Conservation (phyloP, 371 early-diverging fungal species). For the Amoeboaphelidium protococcarum region DNA sequence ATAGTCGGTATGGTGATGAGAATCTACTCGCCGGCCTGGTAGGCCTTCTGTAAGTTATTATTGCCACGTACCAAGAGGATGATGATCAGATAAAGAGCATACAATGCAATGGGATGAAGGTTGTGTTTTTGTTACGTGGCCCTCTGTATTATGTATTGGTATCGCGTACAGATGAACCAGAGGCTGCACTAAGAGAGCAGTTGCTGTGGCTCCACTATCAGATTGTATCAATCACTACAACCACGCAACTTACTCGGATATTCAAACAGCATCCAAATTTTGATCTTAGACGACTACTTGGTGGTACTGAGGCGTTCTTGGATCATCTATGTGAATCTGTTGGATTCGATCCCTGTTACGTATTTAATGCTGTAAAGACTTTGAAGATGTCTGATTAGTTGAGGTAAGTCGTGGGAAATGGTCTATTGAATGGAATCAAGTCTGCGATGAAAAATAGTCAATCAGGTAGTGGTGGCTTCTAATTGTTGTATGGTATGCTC, state of each 20-base stretch:
- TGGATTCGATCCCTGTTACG: neutral
- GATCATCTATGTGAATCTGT: neutral
- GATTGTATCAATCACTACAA: neutral
- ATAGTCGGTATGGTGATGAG: neutral
- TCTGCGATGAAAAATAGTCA: no score
- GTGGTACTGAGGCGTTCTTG: neutral
- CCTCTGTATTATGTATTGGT: neutral
- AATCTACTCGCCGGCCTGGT: neutral
- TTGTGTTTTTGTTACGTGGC: neutral
- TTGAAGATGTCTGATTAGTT: neutral
- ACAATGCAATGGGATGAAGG: neutral
- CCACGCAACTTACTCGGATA: neutral
- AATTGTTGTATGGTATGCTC: neutral
- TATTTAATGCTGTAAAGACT: neutral
- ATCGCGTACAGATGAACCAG: neutral
- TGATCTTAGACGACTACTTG: neutral
- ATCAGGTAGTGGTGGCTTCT: no score
- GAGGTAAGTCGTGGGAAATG: neutral
- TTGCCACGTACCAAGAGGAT: neutral
- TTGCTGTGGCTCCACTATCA: neutral
- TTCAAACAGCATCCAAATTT: neutral
- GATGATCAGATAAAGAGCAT: neutral
- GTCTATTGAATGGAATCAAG: neutral
- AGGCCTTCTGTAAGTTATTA: neutral
- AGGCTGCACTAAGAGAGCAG: neutral